phyloP scores from a whole-genome alignment of 192 early-diverging fungal species.

The Backusella luteola region DNA sequence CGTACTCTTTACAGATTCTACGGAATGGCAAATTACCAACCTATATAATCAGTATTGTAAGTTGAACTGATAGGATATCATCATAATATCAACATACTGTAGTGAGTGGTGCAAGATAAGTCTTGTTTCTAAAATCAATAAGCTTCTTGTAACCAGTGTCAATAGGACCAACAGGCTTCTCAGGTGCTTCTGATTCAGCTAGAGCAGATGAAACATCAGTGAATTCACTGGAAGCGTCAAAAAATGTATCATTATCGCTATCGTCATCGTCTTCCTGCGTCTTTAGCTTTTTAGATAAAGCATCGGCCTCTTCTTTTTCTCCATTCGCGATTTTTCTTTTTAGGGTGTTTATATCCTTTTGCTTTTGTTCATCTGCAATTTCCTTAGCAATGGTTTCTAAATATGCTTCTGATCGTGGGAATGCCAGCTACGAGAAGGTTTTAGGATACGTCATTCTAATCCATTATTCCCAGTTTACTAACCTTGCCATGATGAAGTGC shows the following conservation, averaged over 20 bases:
- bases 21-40: slow-evolving; percentile 96
- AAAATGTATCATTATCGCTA: background rate
- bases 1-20: slow-evolving; percentile 88
- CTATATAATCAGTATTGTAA: background rate
- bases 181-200: background rate
- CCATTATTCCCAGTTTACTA: background rate
- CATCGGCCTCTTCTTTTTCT: background rate
- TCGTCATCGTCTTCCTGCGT: background rate
- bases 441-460: background rate
- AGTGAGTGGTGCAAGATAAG: slow-evolving; percentile 93
- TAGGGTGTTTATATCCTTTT: slow-evolving; percentile 17
- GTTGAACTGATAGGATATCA: background rate
- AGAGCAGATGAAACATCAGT: background rate
- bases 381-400: slow-evolving; percentile 30
- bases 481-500: slow-evolving; percentile 16
- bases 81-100: slow-evolving; percentile 49
- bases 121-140: slow-evolving; percentile 79
- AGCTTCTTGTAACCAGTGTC: slow-evolving; percentile 13
- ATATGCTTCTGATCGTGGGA: slow-evolving; percentile 39
- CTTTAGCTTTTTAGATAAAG: slow-evolving; percentile 4
- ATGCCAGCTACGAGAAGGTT: slow-evolving; percentile 32
- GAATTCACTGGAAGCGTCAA: background rate
- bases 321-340: slow-evolving; percentile 15
- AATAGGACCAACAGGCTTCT: slow-evolving; percentile 43
- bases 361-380: slow-evolving; percentile 17